Percentiles rank a stretch among this genome's conserved stretches.
Evolutionary conservation across 2,329 filamentous ascomycete genomes (phyloP).

Genomic region (Saccharata proteae): DNA sequence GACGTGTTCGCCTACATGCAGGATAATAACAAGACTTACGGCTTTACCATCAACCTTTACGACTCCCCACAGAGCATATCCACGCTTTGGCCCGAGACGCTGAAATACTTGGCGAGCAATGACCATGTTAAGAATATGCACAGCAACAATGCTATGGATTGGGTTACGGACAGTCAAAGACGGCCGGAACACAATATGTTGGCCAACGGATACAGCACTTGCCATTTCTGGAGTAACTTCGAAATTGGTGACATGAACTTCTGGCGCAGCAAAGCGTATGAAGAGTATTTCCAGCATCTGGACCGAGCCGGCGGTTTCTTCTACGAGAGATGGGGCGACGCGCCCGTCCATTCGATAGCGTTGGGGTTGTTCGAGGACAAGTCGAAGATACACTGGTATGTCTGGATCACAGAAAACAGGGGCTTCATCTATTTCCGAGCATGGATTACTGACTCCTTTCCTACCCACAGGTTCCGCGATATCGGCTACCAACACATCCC

Average conservation of each 20-base stretch:
- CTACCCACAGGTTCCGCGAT: slow-evolving; percentile 75
- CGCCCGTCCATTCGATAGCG: slow-evolving; percentile 89
- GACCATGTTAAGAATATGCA: slow-evolving; percentile 73
- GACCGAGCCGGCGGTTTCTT: slow-evolving; percentile 94
- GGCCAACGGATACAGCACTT: slow-evolving; percentile 91
- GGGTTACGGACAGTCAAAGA: slow-evolving; percentile 67
- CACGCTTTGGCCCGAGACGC: slow-evolving; percentile 87
- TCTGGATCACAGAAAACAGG: too few species aligned
- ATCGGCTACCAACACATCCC: slow-evolving; percentile 98
- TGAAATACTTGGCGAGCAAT: slow-evolving; percentile 61
- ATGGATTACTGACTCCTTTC: neutral
- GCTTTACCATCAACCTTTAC: slow-evolving; percentile 96
- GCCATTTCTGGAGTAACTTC: slow-evolving; percentile 99
- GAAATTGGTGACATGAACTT: slow-evolving; percentile 90
- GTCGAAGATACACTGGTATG: slow-evolving; percentile 84
- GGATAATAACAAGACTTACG: slow-evolving; percentile 97
- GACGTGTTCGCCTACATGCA: slow-evolving; percentile 97
- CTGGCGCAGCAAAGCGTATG: slow-evolving; percentile 80
- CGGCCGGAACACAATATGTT: slow-evolving; percentile 68
- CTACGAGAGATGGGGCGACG: slow-evolving; percentile 97
- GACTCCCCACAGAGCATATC: slow-evolving; percentile 80
- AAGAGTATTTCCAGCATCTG: slow-evolving; percentile 92
- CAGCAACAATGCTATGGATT: slow-evolving; percentile 73
- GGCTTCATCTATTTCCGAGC: neutral
- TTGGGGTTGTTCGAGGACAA: slow-evolving; percentile 85